Base-by-base conservation (phyloP, 2,329 filamentous ascomycete species). In the Penicillium sp. region DNA sequence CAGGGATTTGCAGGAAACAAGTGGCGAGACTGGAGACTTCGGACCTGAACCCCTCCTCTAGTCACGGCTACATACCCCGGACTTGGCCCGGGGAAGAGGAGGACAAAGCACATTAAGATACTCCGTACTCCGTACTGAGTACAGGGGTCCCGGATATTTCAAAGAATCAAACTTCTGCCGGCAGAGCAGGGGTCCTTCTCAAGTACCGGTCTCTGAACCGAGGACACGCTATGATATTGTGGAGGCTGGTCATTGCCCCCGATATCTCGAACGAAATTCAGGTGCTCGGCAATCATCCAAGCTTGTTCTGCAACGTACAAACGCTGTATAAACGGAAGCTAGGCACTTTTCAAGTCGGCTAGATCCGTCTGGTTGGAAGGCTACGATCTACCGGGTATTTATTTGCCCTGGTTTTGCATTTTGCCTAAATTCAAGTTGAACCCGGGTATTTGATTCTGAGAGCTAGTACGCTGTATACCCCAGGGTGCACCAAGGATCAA, bases 371-470 rank as follows among this genome's bases (percentile, higher is more conserved):
- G 9, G 13, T 30, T 35, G 10, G 13, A 32, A 8, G 8, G 38
- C 9, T 3, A 39, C 19, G 41, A 19, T 18, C 16, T 45, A 26
- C 36, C 19, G 5, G 26, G 19, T 44, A 23, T 23, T 3, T 23
- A 3, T 23, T 23, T 23, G 23, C 23, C 23, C 5, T 16, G 9
- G 13, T n/a, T 38, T 46, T 38, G n/a, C 1, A 40, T 54, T 54
- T 49, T 54, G 51, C 39, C 51, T 50, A 54, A 54, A 54, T 50
- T 7, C 26, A 16, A 14, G 4, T 9, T n/a, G 9, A 6, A 38
- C 14, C 40, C 51, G n/a, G 51, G 11, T 53, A 48, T 43, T 42
- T 5, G 23, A n/a, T n/a, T n/a, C n/a, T n/a, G n/a, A n/a, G n/a
- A n/a, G n/a, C n/a, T n/a, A n/a, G n/a, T n/a, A n/a, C n/a, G n/a